A percentile compares a stretch with the other conserved stretches of the same genome.
Evolutionary conservation across 345 rosid genomes (phyloP).

Genomic region (Microthlaspi erraticum): DNA sequence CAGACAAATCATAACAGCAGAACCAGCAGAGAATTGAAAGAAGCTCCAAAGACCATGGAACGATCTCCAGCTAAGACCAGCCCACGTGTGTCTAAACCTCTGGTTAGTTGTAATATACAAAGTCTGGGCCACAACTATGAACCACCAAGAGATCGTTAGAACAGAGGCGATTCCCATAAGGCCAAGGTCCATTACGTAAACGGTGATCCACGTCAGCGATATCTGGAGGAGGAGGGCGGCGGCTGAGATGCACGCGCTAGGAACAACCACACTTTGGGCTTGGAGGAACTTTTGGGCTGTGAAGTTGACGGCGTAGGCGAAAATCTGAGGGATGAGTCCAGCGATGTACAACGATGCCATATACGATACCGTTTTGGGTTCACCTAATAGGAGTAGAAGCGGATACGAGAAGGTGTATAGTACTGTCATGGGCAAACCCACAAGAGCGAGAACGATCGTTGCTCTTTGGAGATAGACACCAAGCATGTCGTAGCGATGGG

Average conservation of each 20-base stretch:
- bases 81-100: conserved; percentile 66
- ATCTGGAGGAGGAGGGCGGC: conserved; percentile 53
- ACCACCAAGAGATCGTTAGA: conserved; percentile 84
- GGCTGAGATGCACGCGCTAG: conserved; percentile 70
- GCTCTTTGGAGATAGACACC: conserved; percentile 85
- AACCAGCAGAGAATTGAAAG: conserved; percentile 37
- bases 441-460: conserved; percentile 57
- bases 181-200: conserved; percentile 49
- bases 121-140: conserved; percentile 65
- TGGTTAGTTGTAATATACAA: conserved; percentile 53
- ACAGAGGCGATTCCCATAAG: conserved; percentile 67
- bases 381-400: conserved; percentile 56
- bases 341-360: conserved; percentile 59
- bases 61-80: conserved; percentile 59
- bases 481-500: conserved; percentile 58
- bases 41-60: conserved; percentile 72
- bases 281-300: conserved; percentile 75
- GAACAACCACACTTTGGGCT: conserved; percentile 64
- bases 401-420: conserved; percentile 61
- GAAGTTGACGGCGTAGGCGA: conserved; percentile 68
- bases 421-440: conserved; percentile 59
- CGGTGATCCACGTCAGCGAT: conserved; percentile 57
- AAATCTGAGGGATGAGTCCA: conserved; percentile 75
- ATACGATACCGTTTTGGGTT: conserved; percentile 59
- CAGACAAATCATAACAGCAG: conserved; percentile 15